Conservation (phyloP, 306 rosid genomes). For the Gynostemma pentaphyllum region DNA sequence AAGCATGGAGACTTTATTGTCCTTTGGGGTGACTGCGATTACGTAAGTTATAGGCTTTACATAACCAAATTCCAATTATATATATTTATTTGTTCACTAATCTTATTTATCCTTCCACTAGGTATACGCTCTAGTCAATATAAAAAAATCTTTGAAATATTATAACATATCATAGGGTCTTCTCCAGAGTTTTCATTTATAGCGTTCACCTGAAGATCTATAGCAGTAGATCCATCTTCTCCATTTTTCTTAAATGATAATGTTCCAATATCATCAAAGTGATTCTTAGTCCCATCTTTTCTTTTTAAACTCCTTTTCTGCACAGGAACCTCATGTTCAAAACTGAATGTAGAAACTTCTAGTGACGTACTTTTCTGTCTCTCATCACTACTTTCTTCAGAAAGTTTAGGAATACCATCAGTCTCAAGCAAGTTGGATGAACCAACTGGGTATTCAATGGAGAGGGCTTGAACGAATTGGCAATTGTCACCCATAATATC, state of each 20-base stretch:
- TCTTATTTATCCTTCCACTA: too few relatives aligned
- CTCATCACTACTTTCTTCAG: constrained; percentile 21
- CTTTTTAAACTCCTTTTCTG: constrained; percentile 21
- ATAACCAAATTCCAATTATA: too few relatives aligned
- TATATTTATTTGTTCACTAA: too few relatives aligned
- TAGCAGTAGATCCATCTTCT: constrained; percentile 18
- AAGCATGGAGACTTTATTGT: too few relatives aligned
- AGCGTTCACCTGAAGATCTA: constrained; percentile 18
- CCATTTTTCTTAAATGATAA: constrained; percentile 20
- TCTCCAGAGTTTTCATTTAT: constrained; percentile 18
- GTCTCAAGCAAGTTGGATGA: constrained; percentile 29
- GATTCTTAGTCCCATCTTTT: constrained; percentile 16
- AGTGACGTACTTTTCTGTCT: constrained; percentile 15
- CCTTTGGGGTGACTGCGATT: too few relatives aligned
- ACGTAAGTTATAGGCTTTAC: too few relatives aligned
- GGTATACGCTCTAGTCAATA: too few relatives aligned
- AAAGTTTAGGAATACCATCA: constrained; percentile 21
- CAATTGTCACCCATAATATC: constrained; percentile 18
- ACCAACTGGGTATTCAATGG: constrained; percentile 28
- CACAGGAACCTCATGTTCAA: constrained; percentile 12
- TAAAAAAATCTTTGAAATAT: not conserved
- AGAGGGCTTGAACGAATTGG: constrained; percentile 24
- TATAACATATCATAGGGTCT: constrained; percentile 17
- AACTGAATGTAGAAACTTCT: constrained; percentile 24
- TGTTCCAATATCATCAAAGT: constrained; percentile 18